These are phyloP conservation scores for Ilyonectria robusta DNA, from an alignment of 2,329 filamentous ascomycete species.

Conservation along the genomic window DNA sequence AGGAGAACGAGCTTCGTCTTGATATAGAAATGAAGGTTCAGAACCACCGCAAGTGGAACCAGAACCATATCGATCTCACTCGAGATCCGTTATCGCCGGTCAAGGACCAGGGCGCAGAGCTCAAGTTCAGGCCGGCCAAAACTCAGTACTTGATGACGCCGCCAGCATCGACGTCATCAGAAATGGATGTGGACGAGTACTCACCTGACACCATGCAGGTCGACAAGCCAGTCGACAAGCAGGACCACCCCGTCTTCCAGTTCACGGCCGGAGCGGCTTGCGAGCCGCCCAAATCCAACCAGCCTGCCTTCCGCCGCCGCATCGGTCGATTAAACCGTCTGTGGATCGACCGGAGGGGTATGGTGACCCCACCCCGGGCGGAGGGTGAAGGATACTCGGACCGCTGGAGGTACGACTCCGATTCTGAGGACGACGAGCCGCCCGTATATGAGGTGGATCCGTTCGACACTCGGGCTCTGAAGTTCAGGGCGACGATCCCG, in stretches of 20 bases:
- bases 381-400: constrained; percentile 67
- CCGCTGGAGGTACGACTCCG: constrained; percentile 89
- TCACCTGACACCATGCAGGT: constrained; percentile 60
- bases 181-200: constrained; percentile 70
- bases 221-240: constrained; percentile 54
- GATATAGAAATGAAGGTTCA: constrained; percentile 90
- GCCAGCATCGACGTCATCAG: constrained; percentile 69
- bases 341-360: constrained; percentile 87
- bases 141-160: constrained; percentile 79
- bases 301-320: constrained; percentile 84
- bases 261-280: constrained; percentile 61
- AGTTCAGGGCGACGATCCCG: constrained; percentile 73
- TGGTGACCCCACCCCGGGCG: constrained; percentile 65
- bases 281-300: constrained; percentile 57
- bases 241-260: constrained; percentile 57
- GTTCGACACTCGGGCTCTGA: constrained; percentile 71
- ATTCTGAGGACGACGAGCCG: constrained; percentile 87
- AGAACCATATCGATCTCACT: constrained; percentile 89
- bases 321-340: constrained; percentile 87
- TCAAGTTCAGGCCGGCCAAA: constrained; percentile 79
- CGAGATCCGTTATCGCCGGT: constrained; percentile 87
- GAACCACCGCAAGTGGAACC: constrained; percentile 93
- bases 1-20: constrained; percentile 82
- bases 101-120: constrained; percentile 72
- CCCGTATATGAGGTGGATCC: constrained; percentile 83